Percentiles rank a stretch among this genome's conserved stretches.
These are phyloP conservation scores for Boletus insuetus DNA, from an alignment of 768 basidiomycete genomes.

Conservation along the genomic window DNA sequence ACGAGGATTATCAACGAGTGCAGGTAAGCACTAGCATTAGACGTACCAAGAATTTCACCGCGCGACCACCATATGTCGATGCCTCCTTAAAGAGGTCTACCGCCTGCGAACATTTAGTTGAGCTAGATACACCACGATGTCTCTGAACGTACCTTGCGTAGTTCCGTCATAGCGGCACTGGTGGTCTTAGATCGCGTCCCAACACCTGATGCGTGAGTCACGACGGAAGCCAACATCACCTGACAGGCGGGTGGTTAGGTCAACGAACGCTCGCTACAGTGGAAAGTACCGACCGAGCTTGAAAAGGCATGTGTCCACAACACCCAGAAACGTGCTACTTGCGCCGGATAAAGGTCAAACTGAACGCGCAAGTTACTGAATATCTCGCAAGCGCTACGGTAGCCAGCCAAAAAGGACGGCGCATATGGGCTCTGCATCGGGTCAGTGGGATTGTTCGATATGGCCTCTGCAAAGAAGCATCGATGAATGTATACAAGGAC, in stretches of 20 bases:
- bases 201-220: constrained; percentile 54
- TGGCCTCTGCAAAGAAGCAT: constrained; percentile 73
- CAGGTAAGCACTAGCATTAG: neutral
- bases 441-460: constrained; percentile 59
- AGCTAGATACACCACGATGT: neutral
- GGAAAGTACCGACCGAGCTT: constrained; percentile 45
- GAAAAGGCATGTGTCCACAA: constrained; percentile 74
- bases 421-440: constrained; percentile 69
- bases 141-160: constrained; percentile 36
- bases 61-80: constrained; percentile 60
- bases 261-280: neutral
- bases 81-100: constrained; percentile 64
- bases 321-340: constrained; percentile 67
- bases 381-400: constrained; percentile 62
- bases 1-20: constrained; percentile 1
- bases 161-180: constrained; percentile 63
- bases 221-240: constrained; percentile 79
- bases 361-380: constrained; percentile 46
- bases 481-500: constrained; percentile 75
- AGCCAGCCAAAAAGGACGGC: constrained; percentile 65
- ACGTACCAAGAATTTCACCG: constrained; percentile 67
- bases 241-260: constrained; percentile 24
- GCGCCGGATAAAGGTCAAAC: constrained; percentile 50
- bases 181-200: constrained; percentile 61
- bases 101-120: constrained; percentile 32